phyloP scores from a whole-genome alignment of 148 eudicot species.

The Rhododendron williamsianum region DNA sequence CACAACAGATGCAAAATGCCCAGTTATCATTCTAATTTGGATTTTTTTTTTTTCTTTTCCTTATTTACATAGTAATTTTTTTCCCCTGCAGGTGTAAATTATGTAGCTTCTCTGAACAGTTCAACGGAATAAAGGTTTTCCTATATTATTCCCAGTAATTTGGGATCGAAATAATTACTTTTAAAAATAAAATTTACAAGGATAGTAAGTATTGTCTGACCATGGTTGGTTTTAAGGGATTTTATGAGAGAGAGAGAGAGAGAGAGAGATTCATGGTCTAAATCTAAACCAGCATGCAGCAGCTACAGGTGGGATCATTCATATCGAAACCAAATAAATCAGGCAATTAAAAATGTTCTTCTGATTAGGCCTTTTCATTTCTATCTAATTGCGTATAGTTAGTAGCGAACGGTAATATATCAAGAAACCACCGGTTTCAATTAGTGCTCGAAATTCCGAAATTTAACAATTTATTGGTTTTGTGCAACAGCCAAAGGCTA shows the following conservation, averaged over 20 bases:
- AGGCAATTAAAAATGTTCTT: neutral
- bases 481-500: no score
- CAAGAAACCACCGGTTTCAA: no score
- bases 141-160: neutral
- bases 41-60: neutral
- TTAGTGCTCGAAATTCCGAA: no score
- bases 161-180: neutral
- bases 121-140: neutral
- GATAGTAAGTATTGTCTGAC: neutral
- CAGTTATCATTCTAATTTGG: neutral
- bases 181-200: neutral
- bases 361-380: neutral
- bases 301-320: neutral
- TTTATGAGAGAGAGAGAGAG: neutral
- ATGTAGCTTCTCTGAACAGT: neutral
- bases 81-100: neutral
- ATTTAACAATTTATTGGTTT: no score
- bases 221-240: neutral
- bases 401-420: no score
- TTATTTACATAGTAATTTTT: neutral
- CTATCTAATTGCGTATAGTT: neutral
- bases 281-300: neutral
- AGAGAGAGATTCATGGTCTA: neutral
- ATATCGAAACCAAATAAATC: neutral
- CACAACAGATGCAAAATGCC: conserved; percentile 10